Conservation (phyloP, 2,329 filamentous ascomycete genomes). For the Aspergillus amoenus region DNA sequence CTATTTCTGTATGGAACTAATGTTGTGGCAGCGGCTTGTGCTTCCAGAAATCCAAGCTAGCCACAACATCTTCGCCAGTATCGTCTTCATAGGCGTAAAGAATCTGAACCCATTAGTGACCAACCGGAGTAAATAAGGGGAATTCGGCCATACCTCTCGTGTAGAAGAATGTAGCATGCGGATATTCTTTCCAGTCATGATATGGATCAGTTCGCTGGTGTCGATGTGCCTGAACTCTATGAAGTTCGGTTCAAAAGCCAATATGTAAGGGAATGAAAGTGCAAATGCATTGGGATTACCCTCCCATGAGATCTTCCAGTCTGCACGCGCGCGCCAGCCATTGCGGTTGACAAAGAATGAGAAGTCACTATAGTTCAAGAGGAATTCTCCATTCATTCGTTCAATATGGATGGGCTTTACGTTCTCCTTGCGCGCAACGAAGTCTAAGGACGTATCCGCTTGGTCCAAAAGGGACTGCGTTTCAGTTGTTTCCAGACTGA, state of each 20-base stretch:
- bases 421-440: constrained; percentile 89
- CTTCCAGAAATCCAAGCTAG: constrained; percentile 94
- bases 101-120: constrained; percentile 61
- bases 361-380: constrained; percentile 97
- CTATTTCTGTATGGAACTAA: constrained; percentile 18
- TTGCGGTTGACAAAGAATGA: constrained; percentile 99
- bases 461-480: constrained; percentile 96
- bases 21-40: constrained; percentile 46
- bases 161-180: constrained; percentile 97
- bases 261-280: constrained; percentile 92
- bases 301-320: constrained; percentile 98
- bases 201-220: constrained; percentile 84
- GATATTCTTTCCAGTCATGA: constrained; percentile 94
- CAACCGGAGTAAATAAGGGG: neutral
- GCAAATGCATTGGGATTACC: constrained; percentile 89
- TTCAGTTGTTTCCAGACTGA: constrained; percentile 94
- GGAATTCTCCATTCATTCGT: constrained; percentile 91
- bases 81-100: constrained; percentile 98
- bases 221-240: constrained; percentile 96
- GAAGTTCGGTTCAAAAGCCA: constrained; percentile 96
- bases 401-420: constrained; percentile 97
- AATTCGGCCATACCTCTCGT: constrained; percentile 71
- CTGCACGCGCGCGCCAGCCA: constrained; percentile 90
- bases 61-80: constrained; percentile 85
- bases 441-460: constrained; percentile 95